phyloP scores from a whole-genome alignment of 2,329 filamentous ascomycete genomes.

The Exophiala spinifera region DNA sequence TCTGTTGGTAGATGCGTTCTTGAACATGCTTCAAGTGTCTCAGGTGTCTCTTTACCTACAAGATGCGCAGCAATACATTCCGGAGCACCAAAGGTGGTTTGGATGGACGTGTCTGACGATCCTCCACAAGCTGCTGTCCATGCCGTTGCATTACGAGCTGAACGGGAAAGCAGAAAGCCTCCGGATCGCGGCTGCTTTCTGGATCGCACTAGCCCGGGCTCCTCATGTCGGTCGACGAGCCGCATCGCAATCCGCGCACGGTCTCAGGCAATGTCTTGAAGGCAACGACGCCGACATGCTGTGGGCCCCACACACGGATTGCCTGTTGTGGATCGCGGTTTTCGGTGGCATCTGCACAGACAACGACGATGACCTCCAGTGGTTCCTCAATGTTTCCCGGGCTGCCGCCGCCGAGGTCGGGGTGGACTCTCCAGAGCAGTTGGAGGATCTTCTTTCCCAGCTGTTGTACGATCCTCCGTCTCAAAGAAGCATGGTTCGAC shows the following conservation, averaged over 20 bases:
- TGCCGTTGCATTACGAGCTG: conserved; percentile 11
- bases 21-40: conserved; percentile 16
- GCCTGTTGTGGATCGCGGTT: conserved; percentile 17
- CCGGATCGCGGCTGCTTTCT: conserved; percentile 15
- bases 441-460: conserved; percentile 14
- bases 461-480: conserved; percentile 18
- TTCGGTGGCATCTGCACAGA: conserved; percentile 16
- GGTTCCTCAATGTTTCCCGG: conserved; percentile 14
- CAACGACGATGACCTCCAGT: conserved; percentile 11
- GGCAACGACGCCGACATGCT: conserved; percentile 5
- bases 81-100: conserved; percentile 20
- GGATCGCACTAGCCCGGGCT: conserved; percentile 6
- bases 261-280: conserved; percentile 7
- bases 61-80: conserved; percentile 6
- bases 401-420: conserved; percentile 9
- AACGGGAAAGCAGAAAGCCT: conserved; percentile 8
- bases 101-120: conserved; percentile 15
- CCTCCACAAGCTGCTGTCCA: conserved; percentile 20
- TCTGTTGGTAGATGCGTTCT: conserved; percentile 5
- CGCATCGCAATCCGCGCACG: conserved; percentile 1
- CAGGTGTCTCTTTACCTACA: conserved; percentile 13
- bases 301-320: conserved; percentile 7
- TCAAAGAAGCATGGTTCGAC: conserved; percentile 9
- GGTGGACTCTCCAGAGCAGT: conserved; percentile 4
- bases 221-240: conserved; percentile 4